These are phyloP conservation scores for Schwanniomyces yamadae DNA, from an alignment of 805 yeast species.

Conservation along the genomic window DNA sequence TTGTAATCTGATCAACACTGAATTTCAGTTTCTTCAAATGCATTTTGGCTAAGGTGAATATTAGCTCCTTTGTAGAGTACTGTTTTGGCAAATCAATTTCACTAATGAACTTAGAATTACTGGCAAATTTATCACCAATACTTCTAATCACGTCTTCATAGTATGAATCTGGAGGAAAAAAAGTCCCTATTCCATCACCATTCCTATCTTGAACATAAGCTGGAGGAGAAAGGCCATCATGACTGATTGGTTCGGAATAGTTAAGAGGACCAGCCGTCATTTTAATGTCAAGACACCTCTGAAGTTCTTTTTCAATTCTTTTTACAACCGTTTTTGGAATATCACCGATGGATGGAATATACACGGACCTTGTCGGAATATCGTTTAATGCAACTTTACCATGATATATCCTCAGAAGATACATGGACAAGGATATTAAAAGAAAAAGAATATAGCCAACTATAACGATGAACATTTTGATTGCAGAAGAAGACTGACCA, in stretches of 20 bases:
- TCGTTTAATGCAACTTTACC: slow-evolving; percentile 62
- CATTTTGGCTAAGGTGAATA: slow-evolving; percentile 31
- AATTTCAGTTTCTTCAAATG: slow-evolving; percentile 4
- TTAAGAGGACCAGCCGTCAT: slow-evolving; percentile 38
- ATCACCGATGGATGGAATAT: slow-evolving; percentile 63
- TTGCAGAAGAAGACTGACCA: slow-evolving; percentile 56
- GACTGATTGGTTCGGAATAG: slow-evolving; percentile 24
- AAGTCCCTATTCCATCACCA: slow-evolving; percentile 15
- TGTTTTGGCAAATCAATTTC: slow-evolving; percentile 36
- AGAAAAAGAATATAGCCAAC: slow-evolving; percentile 65
- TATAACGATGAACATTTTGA: slow-evolving; percentile 79
- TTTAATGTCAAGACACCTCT: slow-evolving; percentile 28
- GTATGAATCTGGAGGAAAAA: slow-evolving; percentile 25
- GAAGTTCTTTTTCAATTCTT: slow-evolving; percentile 25
- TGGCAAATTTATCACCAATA: slow-evolving; percentile 56
- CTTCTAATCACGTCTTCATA: slow-evolving; percentile 61
- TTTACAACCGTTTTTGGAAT: slow-evolving; percentile 34
- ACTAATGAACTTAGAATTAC: slow-evolving; percentile 42
- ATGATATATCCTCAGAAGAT: slow-evolving; percentile 58
- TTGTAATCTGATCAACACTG: slow-evolving; percentile 10
- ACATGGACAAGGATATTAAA: slow-evolving; percentile 47
- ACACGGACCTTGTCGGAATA: slow-evolving; percentile 63
- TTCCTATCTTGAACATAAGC: slow-evolving; percentile 37
- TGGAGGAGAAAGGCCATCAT: slow-evolving; percentile 44
- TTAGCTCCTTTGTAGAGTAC: slow-evolving; percentile 42